Evolutionary conservation across 805 yeast species (phyloP).

Genomic region (Starmera amethionina): DNA sequence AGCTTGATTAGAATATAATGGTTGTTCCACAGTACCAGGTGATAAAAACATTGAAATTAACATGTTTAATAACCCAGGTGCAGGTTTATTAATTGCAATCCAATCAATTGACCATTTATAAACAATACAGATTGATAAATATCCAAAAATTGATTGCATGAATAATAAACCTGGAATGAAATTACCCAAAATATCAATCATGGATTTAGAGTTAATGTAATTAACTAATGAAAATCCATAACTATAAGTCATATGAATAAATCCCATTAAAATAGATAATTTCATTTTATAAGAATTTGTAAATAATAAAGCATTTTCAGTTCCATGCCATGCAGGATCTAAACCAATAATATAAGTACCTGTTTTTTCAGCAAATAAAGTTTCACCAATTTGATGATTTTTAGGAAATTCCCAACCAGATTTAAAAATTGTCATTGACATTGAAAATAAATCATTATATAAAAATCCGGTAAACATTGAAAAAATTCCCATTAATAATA

Average conservation of each 20-base stretch:
- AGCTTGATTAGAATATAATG: constrained; percentile 72
- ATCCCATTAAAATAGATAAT: constrained; percentile 90
- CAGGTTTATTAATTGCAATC: constrained; percentile 63
- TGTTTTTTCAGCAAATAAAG: constrained; percentile 52
- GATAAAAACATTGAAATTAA: constrained; percentile 90
- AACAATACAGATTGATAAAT: constrained; percentile 73
- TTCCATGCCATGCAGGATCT: constrained; percentile 97
- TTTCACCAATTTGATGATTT: constrained; percentile 51
- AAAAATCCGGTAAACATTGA: constrained; percentile 92
- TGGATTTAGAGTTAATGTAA: constrained; percentile 55
- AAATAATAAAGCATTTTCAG: constrained; percentile 85
- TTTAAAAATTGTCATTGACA: constrained; percentile 74
- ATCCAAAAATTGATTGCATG: constrained; percentile 96
- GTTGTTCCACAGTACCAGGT: constrained; percentile 83
- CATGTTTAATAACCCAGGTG: constrained; percentile 93
- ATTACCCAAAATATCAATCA: constrained; percentile 82
- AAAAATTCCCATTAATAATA: constrained; percentile 86
- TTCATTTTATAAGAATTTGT: constrained; percentile 97
- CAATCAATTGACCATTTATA: constrained; percentile 96
- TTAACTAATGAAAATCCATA: constrained; percentile 79
- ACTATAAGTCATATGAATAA: constrained; percentile 88
- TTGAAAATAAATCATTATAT: constrained; percentile 90
- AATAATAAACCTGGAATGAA: constrained; percentile 90
- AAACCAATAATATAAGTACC: constrained; percentile 79
- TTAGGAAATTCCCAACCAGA: constrained; percentile 94